Conservation (phyloP, 2,329 filamentous ascomycete species). For the Pseudogymnoascus sp. region DNA sequence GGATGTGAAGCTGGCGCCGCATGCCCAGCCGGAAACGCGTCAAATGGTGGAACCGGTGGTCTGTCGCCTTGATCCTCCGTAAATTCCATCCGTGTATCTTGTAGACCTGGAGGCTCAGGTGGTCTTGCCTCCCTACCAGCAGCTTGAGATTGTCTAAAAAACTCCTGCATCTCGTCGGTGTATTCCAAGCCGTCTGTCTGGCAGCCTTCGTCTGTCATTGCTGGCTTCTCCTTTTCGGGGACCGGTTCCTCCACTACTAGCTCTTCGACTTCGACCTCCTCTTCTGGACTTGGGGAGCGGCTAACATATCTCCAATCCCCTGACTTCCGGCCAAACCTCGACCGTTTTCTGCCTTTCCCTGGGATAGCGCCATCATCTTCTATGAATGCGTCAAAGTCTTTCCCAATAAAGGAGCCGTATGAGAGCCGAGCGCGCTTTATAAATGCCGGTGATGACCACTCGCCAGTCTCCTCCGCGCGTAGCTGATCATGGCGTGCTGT, state of each 20-base stretch:
- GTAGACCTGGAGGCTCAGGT: slow-evolving; percentile 16
- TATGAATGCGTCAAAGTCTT: slow-evolving; percentile 55
- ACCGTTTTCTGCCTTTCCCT: slow-evolving; percentile 60
- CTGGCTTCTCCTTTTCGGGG: slow-evolving; percentile 14
- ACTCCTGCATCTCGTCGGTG: slow-evolving; percentile 10
- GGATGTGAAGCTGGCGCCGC: not conserved
- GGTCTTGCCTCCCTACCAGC: not conserved
- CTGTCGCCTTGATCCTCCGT: not conserved
- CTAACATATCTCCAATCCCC: slow-evolving; percentile 68
- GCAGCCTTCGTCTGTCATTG: slow-evolving; percentile 33
- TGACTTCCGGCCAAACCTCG: slow-evolving; percentile 59
- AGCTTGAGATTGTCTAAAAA: slow-evolving; percentile 21
- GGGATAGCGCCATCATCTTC: slow-evolving; percentile 58
- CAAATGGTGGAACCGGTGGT: not conserved
- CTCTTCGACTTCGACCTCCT: slow-evolving; percentile 16
- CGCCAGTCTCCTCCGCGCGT: slow-evolving; percentile 35
- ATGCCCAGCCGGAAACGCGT: not conserved
- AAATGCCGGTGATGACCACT: slow-evolving; percentile 75
- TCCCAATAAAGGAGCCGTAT: slow-evolving; percentile 59
- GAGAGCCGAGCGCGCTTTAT: slow-evolving; percentile 64
- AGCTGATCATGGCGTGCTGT: slow-evolving; percentile 29
- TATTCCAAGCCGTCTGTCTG: slow-evolving; percentile 34
- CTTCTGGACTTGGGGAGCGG: slow-evolving; percentile 61
- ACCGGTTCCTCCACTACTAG: slow-evolving; percentile 1
- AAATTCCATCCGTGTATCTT: not conserved